Evolutionary conservation across 1,284 basidiomycete genomes (phyloP).

Genomic region (Ceratobasidium sp.): DNA sequence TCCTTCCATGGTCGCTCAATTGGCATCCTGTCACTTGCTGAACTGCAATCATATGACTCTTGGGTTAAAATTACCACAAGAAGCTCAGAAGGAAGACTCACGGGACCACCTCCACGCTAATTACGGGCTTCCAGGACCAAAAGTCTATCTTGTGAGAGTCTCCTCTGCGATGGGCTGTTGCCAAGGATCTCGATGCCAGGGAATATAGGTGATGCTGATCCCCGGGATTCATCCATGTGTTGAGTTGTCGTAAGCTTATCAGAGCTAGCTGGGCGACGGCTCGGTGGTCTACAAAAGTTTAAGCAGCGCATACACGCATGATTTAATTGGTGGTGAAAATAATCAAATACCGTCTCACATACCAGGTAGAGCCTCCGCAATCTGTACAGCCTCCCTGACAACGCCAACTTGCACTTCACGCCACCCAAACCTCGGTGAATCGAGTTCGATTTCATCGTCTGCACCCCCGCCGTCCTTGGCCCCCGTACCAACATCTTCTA

Average conservation of each 20-base stretch:
- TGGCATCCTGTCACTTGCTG: slow-evolving; percentile 69
- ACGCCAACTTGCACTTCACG: slow-evolving; percentile 89
- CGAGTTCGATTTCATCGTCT: slow-evolving; percentile 46
- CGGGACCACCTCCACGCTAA: slow-evolving; percentile 78
- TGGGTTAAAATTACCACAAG: not conserved
- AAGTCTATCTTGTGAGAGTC: slow-evolving; percentile 72
- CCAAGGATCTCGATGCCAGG: slow-evolving; percentile 69
- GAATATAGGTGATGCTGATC: slow-evolving; percentile 81
- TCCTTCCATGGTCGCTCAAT: slow-evolving; percentile 63
- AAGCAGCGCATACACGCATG: slow-evolving; percentile 41
- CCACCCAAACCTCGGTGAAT: slow-evolving; percentile 74
- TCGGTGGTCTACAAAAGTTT: slow-evolving; percentile 63
- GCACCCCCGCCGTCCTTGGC: slow-evolving; percentile 39
- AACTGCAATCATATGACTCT: not conserved
- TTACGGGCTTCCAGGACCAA: slow-evolving; percentile 80
- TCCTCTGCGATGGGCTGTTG: slow-evolving; percentile 75
- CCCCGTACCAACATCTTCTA: slow-evolving; percentile 45
- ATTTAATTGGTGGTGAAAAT: slow-evolving; percentile 7
- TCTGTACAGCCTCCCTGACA: slow-evolving; percentile 85
- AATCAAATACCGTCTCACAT: slow-evolving; percentile 46
- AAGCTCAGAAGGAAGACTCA: slow-evolving; percentile 53
- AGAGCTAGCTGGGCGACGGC: slow-evolving; percentile 77
- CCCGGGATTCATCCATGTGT: slow-evolving; percentile 65
- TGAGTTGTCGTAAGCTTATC: slow-evolving; percentile 73
- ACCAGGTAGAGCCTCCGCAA: slow-evolving; percentile 92